A percentile compares a stretch with the other conserved stretches of the same genome.
These are phyloP conservation scores for Paspalum vaginatum DNA, from an alignment of 176 grass and related monocot genomes.

Conservation along the genomic window DNA sequence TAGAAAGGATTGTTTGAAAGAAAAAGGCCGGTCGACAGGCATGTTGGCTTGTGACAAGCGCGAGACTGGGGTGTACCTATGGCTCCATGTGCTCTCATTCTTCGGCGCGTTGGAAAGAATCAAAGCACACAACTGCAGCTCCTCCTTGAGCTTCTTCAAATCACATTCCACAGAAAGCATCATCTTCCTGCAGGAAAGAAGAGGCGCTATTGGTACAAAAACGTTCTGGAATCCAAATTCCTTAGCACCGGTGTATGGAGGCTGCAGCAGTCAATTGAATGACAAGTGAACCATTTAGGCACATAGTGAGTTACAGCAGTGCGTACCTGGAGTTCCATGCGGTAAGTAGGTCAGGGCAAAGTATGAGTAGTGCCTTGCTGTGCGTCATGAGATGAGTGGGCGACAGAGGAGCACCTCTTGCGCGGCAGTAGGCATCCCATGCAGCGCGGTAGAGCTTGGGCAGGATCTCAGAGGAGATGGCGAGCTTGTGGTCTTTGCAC, in stretches of 20 bases:
- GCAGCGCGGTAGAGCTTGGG: constrained; percentile 51
- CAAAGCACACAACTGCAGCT: constrained; percentile 62
- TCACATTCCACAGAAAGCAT: constrained; percentile 49
- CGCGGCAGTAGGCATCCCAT: constrained; percentile 35
- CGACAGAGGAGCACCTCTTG: constrained; percentile 9
- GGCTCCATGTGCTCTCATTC: constrained; percentile 68
- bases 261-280: neutral
- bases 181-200: constrained; percentile 57
- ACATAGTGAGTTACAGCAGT: neutral
- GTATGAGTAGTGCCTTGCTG: constrained; percentile 74
- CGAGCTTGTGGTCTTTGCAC: constrained; percentile 81
- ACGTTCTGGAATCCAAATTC: constrained; percentile 1
- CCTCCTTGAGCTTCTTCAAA: constrained; percentile 49
- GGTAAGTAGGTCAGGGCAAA: constrained; percentile 64
- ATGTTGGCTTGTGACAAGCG: neutral
- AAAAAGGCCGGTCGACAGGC: neutral
- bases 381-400: constrained; percentile 52
- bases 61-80: constrained; percentile 48
- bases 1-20: neutral
- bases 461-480: constrained; percentile 61
- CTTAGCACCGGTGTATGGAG: neutral
- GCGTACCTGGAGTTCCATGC: constrained; percentile 82
- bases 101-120: constrained; percentile 68
- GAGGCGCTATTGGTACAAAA: neutral
- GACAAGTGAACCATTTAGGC: neutral